Conservation (phyloP, 2,329 filamentous ascomycete species). For the Keithomyces neogunnii region DNA sequence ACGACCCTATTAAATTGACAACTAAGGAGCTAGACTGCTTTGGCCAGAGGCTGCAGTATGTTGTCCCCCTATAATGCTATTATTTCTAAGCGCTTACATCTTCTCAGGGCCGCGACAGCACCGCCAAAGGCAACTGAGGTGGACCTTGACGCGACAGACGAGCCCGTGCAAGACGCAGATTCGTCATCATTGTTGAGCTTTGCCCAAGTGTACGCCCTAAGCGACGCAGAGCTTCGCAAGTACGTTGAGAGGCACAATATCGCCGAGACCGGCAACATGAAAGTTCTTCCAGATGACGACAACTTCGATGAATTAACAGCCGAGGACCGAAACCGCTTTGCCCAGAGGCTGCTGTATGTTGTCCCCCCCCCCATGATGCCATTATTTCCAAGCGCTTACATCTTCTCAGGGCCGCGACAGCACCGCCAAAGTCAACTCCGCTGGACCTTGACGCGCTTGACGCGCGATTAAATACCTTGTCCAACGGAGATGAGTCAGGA, state of each 20-base stretch:
- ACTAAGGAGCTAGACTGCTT: too few species aligned
- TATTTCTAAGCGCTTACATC: too few species aligned
- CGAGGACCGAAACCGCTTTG: conserved; percentile 6
- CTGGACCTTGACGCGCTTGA: conserved; percentile 13
- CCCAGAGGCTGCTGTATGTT: conserved; percentile 8
- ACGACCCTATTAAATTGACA: too few species aligned
- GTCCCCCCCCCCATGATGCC: background rate
- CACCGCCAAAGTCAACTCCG: conserved; percentile 2
- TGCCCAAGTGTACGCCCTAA: background rate
- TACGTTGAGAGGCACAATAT: conserved; percentile 9
- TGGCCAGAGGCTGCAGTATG: too few species aligned
- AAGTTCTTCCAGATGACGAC: conserved; percentile 6
- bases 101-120: too few species aligned
- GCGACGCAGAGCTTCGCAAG: conserved; percentile 9
- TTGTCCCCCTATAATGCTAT: too few species aligned
- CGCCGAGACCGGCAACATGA: conserved; percentile 6
- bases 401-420: background rate
- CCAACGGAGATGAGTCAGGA: background rate
- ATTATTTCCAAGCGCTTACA: background rate
- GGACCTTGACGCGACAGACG: conserved; percentile 12
- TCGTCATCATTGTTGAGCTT: too few species aligned
- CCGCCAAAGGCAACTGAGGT: too few species aligned
- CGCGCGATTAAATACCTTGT: conserved; percentile 8
- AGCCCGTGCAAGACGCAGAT: background rate
- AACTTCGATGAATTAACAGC: conserved; percentile 10